Base-by-base conservation (phyloP, 768 basidiomycete genomes). In the Tephrocybe sp. region DNA sequence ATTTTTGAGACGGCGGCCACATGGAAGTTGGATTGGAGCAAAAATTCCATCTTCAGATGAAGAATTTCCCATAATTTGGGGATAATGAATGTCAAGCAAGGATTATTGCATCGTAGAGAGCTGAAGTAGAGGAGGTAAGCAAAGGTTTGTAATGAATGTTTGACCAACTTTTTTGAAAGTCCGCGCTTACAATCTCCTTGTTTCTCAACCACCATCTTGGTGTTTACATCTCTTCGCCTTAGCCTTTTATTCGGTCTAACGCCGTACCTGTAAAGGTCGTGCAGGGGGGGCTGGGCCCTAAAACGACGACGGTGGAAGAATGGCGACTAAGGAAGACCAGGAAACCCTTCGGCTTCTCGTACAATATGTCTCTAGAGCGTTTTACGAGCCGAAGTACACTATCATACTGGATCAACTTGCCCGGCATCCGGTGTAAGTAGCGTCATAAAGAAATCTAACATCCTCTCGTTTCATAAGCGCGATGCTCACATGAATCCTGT, bases 381-480 rank as follows among this genome's bases (percentile, higher is more conserved):
- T 99, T 71, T 99, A 98, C 71, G 97, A 98, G 67, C 77, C 91
- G 39, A 90, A 89, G 62, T 93, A 78, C 68, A 89, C 87, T 60
- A 88, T 98, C 54, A 84, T 98, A 55, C 73, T 98, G 77, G 96
- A 98, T 73, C 90, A 96, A 71, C 83, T 99, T 66, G 84, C 92
- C 53, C 84, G 88, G 56, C 86, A 93, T 70, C 85, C 90, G 58
- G 92, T 94, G 95, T 98, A 82, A 88, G 96, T 89, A 76, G 67
- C 62, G 65, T 62, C 51, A 62, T 39, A 46, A 47, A 48, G 56
- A 53, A 47, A 48, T 56, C 56, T 58, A 41, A 52, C 53, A 52
- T 59, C 30, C 44, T 48, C 47, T 52, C 51, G 53, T 48, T 56
- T 55, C 36, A 45, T 51, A 51, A 53, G 52, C 44, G 44, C 41